Percentiles rank a stretch among this genome's conserved stretches.
phyloP scores from a whole-genome alignment of 2,329 filamentous ascomycete genomes.

The Sarocladium kiliense region DNA sequence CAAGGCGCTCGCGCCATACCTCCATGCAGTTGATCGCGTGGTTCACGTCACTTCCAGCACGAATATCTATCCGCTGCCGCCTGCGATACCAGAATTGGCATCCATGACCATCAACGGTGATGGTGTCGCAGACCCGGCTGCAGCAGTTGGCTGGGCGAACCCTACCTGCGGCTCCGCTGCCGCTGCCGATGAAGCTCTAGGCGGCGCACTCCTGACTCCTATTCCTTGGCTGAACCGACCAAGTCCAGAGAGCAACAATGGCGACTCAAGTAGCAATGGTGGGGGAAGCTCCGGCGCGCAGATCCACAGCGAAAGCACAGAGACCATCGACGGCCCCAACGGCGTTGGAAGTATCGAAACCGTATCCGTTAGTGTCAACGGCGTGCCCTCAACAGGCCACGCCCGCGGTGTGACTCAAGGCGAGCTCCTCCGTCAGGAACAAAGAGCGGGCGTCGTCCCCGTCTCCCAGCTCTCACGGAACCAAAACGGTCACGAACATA shows the following conservation, averaged over 20 bases:
- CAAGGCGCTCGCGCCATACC: constrained; percentile 73
- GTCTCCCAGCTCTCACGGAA: constrained; percentile 52
- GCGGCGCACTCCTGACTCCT: constrained; percentile 85
- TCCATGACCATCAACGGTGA: constrained; percentile 58
- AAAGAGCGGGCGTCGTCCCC: constrained; percentile 74
- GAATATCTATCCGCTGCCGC: constrained; percentile 77
- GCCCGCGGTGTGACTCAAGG: constrained; percentile 69
- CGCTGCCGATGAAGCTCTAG: constrained; percentile 82
- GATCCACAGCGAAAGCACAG: constrained; percentile 66
- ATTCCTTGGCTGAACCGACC: constrained; percentile 75
- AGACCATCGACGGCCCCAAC: constrained; percentile 77
- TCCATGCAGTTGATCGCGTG: constrained; percentile 86
- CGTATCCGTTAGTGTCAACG: constrained; percentile 70
- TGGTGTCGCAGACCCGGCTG: constrained; percentile 34
- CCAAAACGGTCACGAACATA: constrained; percentile 29
- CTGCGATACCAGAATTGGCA: constrained; percentile 54
- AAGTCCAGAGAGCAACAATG: constrained; percentile 24
- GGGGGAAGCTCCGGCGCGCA: constrained; percentile 27
- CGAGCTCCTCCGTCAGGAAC: constrained; percentile 80
- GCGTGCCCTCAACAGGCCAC: constrained; percentile 49
- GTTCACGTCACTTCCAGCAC: constrained; percentile 82
- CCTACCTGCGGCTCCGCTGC: constrained; percentile 38
- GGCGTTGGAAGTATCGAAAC: constrained; percentile 76
- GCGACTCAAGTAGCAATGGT: constrained; percentile 12
- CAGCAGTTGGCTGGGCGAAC: constrained; percentile 41